Conservation (phyloP, 202 grass and related monocot genomes). For the Eragrostis tef region DNA sequence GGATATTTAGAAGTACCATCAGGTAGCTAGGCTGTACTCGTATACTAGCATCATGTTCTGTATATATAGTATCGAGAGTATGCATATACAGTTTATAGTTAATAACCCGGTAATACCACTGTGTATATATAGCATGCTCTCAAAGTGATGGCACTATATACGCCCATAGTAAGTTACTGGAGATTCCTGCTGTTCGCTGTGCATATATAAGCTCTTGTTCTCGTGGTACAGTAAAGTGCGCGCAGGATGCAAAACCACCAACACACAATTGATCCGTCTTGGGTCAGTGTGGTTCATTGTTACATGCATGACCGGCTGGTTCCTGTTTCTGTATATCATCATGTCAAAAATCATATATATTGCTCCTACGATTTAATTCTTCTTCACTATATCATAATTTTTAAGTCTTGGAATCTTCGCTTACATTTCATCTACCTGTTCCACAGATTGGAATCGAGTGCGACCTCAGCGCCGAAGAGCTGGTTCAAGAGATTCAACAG, state of each 20-base stretch:
- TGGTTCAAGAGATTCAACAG: slow-evolving; percentile 79
- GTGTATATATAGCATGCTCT: neutral
- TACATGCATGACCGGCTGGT: neutral
- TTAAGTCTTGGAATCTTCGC: neutral
- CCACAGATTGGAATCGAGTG: slow-evolving; percentile 94
- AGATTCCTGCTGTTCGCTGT: no score
- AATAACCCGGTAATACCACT: neutral
- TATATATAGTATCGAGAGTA: neutral
- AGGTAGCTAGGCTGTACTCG: slow-evolving; percentile 14
- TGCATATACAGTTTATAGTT: neutral
- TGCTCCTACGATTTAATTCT: neutral
- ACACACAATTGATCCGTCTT: neutral
- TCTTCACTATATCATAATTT: neutral
- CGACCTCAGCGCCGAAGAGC: slow-evolving; percentile 80
- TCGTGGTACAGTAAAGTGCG: neutral
- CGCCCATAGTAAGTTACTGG: neutral
- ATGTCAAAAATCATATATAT: neutral
- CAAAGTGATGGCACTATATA: neutral
- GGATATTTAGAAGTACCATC: neutral
- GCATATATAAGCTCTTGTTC: neutral
- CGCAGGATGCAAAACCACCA: neutral
- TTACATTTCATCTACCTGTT: neutral
- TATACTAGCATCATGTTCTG: slow-evolving; percentile 11
- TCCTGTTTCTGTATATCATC: neutral
- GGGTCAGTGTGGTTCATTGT: neutral